Conservation (phyloP, 805 yeast species). For the Candida wancherniae region DNA sequence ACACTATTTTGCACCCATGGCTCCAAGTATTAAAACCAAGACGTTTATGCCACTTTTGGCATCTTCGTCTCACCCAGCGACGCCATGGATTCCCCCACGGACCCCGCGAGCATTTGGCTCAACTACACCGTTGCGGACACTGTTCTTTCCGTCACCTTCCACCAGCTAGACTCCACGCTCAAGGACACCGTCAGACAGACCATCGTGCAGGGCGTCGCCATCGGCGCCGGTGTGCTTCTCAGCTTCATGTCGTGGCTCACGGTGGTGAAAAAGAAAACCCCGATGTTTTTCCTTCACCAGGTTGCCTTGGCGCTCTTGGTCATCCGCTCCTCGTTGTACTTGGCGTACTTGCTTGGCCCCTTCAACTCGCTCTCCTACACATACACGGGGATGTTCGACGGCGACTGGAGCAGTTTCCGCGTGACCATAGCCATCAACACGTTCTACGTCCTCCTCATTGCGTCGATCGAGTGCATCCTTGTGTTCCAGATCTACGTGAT, state of each 20-base stretch:
- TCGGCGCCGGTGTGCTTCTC: constrained; percentile 15
- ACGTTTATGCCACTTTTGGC: too few relatives aligned
- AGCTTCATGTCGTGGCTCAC: constrained; percentile 14
- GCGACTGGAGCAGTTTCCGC: constrained; percentile 33
- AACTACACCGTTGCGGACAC: constrained; percentile 9
- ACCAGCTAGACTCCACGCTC: constrained; percentile 6
- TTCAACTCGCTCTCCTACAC: constrained; percentile 46
- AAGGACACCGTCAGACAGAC: constrained; percentile 6
- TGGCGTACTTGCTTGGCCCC: constrained; percentile 50
- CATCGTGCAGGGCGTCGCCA: constrained; percentile 12
- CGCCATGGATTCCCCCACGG: constrained; percentile 6
- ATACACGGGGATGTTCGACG: constrained; percentile 27
- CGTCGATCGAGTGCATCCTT: constrained; percentile 59
- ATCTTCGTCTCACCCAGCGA: too few relatives aligned
- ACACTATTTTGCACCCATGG: constrained; percentile 10
- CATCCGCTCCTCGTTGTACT: constrained; percentile 56
- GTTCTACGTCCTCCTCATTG: constrained; percentile 55
- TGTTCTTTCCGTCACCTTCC: constrained; percentile 8
- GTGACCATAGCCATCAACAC: constrained; percentile 59
- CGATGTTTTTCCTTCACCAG: constrained; percentile 72
- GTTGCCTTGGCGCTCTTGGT: constrained; percentile 50
- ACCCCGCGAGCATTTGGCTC: constrained; percentile 10
- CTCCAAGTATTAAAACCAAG: background rate
- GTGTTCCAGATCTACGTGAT: constrained; percentile 69
- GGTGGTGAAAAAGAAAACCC: constrained; percentile 49